Evolutionary conservation across 1,139 yeast genomes (phyloP), one percentile per base, ranked within the genome.

Genomic region (Kazachstania sp.): DNA sequence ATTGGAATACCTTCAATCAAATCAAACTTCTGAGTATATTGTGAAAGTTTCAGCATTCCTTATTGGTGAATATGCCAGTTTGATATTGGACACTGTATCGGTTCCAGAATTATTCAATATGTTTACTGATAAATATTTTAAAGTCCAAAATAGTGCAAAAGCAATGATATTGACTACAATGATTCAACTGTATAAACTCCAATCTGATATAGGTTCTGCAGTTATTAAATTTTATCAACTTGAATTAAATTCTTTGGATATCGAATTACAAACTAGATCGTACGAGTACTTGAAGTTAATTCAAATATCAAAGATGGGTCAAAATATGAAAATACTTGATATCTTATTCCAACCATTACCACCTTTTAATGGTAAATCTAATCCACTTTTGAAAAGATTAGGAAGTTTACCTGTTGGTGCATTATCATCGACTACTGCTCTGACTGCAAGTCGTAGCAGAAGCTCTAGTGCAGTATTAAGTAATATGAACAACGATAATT

Each of bases 221-320:
- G 74, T 83, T 19, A 73, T 83, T 46, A 86, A 83, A 56, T 73
- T 88, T 16, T 79, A 82, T 55, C 84, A 83, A 53, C 70, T 79
- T 37, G 94, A 87, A 60, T 65, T 81, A 5, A 75, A 75, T 45
- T 82, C 92, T 0, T 70, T 84, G 34, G 95, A 86, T 61, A 72
- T 86, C 20, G 97, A 90, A 63, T 72, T 90, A 31, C 97, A 90
- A 64, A 94, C 94, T 30, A 74, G 97, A 47, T 83, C 97, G 0
- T 74, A 74, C 52, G 97, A 92, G 61, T 90, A 86, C 58, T 66
- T 83, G 51, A 74, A 75, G 42, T 63, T 90, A 49, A 76, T 83
- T 4, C 79, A 80, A 46, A 57, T 65, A 23, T 49, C 66, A 3
- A 67, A 66, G 43, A 53, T 69, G 20, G 68, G 70, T 12, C 68